Evolutionary conservation across 257 asterid genomes (phyloP).

Genomic region (Fraxinus cuspidata): DNA sequence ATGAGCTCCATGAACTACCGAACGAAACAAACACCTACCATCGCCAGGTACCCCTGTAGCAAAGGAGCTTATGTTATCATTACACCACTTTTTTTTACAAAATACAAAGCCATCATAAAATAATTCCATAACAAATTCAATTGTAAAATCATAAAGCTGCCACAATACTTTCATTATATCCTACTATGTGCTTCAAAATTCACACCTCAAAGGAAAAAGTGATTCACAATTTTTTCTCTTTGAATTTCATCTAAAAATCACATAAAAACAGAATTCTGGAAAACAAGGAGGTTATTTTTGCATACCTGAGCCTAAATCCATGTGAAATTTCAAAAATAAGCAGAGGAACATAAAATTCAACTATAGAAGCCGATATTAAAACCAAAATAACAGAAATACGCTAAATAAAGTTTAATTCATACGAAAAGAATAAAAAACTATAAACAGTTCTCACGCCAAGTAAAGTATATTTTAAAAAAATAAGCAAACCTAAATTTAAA

Average conservation of each 20-base stretch:
- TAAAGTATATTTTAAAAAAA: background rate
- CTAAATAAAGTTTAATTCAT: slow-evolving; percentile 28
- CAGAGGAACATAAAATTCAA: background rate
- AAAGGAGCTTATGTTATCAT: slow-evolving; percentile 12
- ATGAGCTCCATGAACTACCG: slow-evolving; percentile 71
- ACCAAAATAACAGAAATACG: slow-evolving; percentile 26
- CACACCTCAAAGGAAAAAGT: background rate
- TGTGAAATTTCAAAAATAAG: slow-evolving; percentile 25
- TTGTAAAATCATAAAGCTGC: background rate
- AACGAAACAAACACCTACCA: slow-evolving; percentile 78
- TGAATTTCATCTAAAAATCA: background rate
- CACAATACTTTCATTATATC: background rate
- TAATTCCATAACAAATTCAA: background rate
- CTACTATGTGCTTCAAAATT: background rate
- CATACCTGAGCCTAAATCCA: slow-evolving; percentile 60
- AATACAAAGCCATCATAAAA: background rate
- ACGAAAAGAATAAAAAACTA: slow-evolving; percentile 41
- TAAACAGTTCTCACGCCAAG: background rate
- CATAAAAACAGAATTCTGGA: background rate
- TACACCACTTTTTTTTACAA: background rate
- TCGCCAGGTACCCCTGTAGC: slow-evolving; percentile 71
- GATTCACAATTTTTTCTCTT: background rate
- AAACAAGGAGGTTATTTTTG: background rate
- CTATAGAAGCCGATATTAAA: background rate
- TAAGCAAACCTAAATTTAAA: background rate